Conservation (phyloP, 306 rosid genomes). For the Begonia fuchsioides region DNA sequence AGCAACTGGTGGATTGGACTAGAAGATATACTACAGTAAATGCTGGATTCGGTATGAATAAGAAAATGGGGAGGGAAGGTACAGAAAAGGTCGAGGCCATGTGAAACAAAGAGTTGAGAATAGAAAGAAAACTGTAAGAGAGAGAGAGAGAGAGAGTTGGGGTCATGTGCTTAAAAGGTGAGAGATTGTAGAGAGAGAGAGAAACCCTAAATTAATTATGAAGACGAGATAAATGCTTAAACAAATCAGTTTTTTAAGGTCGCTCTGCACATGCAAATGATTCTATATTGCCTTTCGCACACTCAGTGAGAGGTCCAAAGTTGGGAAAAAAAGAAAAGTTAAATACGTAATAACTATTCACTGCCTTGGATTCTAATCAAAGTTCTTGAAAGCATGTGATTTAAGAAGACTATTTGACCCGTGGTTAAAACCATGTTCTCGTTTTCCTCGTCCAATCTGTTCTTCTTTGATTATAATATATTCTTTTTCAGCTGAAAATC, state of each 20-base stretch:
- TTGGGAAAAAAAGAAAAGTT: not conserved
- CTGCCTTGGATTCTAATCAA: constrained; percentile 31
- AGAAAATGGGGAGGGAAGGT: not conserved
- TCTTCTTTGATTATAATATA: not conserved
- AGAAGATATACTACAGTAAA: no score
- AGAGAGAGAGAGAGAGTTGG: not conserved
- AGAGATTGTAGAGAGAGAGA: no score
- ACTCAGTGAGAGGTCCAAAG: constrained; percentile 20
- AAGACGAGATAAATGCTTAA: no score
- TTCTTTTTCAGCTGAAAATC: not conserved
- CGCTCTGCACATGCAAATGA: constrained; percentile 13
- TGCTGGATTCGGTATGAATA: no score
- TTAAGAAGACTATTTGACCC: constrained; percentile 8
- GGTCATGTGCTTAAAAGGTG: not conserved
- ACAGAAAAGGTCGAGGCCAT: not conserved
- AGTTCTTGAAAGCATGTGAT: constrained; percentile 18
- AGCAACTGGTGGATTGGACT: no score
- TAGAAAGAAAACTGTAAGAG: not conserved
- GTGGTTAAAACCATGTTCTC: constrained; percentile 7
- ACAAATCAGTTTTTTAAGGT: not conserved
- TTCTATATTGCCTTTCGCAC: constrained; percentile 17
- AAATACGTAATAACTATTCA: constrained; percentile 5
- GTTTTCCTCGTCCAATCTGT: constrained; percentile 1
- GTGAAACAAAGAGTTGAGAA: not conserved
- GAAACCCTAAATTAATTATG: no score